Evolutionary conservation across 2,329 filamentous ascomycete genomes (phyloP), one percentile per base, ranked within the genome.

Genomic region (Clonostachys rosea): DNA sequence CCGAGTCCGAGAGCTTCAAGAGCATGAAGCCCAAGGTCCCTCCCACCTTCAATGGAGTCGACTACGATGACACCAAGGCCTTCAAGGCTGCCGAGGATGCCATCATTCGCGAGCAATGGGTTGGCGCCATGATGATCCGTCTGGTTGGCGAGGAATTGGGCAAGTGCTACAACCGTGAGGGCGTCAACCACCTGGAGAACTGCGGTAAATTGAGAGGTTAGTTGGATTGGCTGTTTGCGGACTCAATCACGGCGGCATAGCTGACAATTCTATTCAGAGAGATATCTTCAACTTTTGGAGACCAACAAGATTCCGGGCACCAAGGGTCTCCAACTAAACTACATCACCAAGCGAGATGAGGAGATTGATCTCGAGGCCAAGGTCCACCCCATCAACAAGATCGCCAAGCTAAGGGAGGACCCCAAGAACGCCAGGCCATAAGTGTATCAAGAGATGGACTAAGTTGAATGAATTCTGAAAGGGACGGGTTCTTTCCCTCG

Each of bases 161-260:
- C 68, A 92, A 90, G 74, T 94, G 89, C 75, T 94, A 94, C 70
- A 82, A 83, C 68, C 78, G 82, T 56, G 87, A 94, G 70, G 89
- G 89, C 48, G 87, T 91, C 55, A 94, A 94, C 68, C 89, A 94
- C 66, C 70, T 94, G 66, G 89, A 92, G 78, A 94, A 92, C 73
- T 94, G 89, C 68, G 88, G 87, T 55, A 74, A 79, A 59, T 67
- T 92, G 69, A 78, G 89, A 86, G 88, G 89, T 94, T 66, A 76
- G 86, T 73, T 44, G 44, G 35, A 42, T 34, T 36, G n/a, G 20
- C 24, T 11, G 42, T n/a, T 18, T 18, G 34, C 18, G 17, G 20
- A n/a, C 3, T 14, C 18, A 43, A 18, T 13, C 42, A 14, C 13
- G 42, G 42, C 30, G 36, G 36, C 20, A 30, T 42, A 20, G 40